Evolutionary conservation across 805 yeast genomes (phyloP).

Genomic region (Aciculoconidium aculeatum): DNA sequence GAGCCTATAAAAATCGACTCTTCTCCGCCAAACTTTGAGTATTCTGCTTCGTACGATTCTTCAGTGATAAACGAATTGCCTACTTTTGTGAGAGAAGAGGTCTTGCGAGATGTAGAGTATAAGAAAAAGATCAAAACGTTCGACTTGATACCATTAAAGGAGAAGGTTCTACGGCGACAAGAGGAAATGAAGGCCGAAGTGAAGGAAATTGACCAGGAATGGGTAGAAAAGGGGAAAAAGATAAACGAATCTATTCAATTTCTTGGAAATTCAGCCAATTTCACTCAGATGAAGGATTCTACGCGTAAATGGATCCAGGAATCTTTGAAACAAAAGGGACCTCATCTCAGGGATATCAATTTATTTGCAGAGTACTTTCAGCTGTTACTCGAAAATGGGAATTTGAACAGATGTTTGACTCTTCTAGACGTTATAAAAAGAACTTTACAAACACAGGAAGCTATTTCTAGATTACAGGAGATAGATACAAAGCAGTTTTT

Average conservation of each 20-base stretch:
- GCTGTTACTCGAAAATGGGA: constrained; percentile 12
- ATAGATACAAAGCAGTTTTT: constrained; percentile 1
- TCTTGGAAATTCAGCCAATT: constrained; percentile 3
- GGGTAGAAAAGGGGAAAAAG: too few relatives aligned
- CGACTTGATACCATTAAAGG: constrained; percentile 21
- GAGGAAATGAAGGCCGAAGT: constrained; percentile 10
- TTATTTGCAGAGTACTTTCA: constrained; percentile 15
- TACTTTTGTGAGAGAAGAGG: constrained; percentile 30
- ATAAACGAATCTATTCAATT: constrained; percentile 14
- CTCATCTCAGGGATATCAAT: constrained; percentile 27
- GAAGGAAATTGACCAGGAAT: constrained; percentile 12
- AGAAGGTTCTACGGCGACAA: constrained; percentile 16
- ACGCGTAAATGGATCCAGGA: constrained; percentile 19
- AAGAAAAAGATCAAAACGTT: constrained; percentile 20
- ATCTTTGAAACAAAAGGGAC: constrained; percentile 28
- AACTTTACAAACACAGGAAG: constrained; percentile 6
- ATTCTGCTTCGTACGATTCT: constrained; percentile 28
- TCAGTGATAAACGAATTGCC: constrained; percentile 35
- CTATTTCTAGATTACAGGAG: constrained; percentile 1
- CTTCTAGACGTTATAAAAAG: constrained; percentile 11
- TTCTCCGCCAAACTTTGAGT: constrained; percentile 12
- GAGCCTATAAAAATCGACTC: constrained; percentile 6
- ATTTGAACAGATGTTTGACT: constrained; percentile 13
- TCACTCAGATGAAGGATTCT: constrained; percentile 11
- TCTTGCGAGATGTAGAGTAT: constrained; percentile 29